Percentiles rank a stretch among this genome's conserved stretches.
These are phyloP conservation scores for Brassica carinata DNA, from an alignment of 345 rosid species.

Conservation along the genomic window DNA sequence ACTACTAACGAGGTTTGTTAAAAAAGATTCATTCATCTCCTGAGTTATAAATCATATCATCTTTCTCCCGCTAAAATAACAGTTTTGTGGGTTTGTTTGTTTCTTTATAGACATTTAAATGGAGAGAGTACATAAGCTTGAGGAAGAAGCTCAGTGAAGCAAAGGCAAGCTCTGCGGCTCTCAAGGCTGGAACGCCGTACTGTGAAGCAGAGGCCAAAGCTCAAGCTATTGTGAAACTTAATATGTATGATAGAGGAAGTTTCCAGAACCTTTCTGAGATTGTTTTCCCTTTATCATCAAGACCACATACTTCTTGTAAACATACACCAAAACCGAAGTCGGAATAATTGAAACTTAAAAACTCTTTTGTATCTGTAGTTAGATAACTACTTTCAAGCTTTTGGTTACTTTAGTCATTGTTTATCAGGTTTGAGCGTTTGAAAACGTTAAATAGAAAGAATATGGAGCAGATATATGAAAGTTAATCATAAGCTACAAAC, in stretches of 20 bases:
- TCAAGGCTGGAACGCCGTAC: slow-evolving; percentile 52
- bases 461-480: background rate
- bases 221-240: slow-evolving; percentile 47
- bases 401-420: background rate
- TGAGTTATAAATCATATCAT: background rate
- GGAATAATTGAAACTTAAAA: slow-evolving; percentile 2
- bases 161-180: slow-evolving; percentile 62
- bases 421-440: background rate
- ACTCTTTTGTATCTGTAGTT: background rate
- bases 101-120: slow-evolving; percentile 67
- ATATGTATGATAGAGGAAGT: slow-evolving; percentile 65
- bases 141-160: slow-evolving; percentile 80
- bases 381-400: slow-evolving; percentile 3
- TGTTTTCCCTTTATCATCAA: slow-evolving; percentile 61
- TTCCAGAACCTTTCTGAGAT: slow-evolving; percentile 61
- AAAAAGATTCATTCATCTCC: background rate
- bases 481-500: background rate
- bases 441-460: background rate
- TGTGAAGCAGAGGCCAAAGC: slow-evolving; percentile 40
- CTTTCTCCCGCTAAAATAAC: background rate
- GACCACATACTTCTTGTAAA: slow-evolving; percentile 45
- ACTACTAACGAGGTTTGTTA: slow-evolving; percentile 85
- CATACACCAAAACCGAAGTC: slow-evolving; percentile 44
- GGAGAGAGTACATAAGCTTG: slow-evolving; percentile 86
- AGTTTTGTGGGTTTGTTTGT: background rate